phyloP scores from a whole-genome alignment of 2,329 filamentous ascomycete genomes.

The Elsinoe necatrix region DNA sequence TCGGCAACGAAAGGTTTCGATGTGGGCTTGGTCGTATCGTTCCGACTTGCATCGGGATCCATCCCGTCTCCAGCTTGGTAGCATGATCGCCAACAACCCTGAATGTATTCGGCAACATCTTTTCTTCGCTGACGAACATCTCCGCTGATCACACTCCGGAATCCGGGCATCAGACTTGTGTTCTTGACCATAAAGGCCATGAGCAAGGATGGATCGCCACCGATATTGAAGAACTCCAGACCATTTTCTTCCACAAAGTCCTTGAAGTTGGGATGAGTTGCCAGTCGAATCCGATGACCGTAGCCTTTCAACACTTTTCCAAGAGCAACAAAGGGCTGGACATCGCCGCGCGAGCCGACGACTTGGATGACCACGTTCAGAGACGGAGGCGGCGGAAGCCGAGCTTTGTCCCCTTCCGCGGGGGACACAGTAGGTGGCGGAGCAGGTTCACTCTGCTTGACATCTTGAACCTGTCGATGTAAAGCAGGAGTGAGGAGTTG shows the following conservation, averaged over 20 bases:
- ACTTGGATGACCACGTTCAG: conserved; percentile 44
- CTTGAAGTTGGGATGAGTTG: conserved; percentile 43
- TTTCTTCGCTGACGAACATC: conserved; percentile 67
- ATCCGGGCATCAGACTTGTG: conserved; percentile 73
- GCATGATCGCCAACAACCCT: conserved; percentile 80
- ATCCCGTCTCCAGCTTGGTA: conserved; percentile 67
- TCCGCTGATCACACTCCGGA: conserved; percentile 66
- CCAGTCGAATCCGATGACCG: conserved; percentile 40
- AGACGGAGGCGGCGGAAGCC: conserved; percentile 39
- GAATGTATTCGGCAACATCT: conserved; percentile 70
- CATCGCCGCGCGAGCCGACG: conserved; percentile 42
- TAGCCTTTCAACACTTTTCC: conserved; percentile 44
- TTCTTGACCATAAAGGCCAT: conserved; percentile 86
- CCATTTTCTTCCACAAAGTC: conserved; percentile 43
- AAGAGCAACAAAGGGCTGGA: conserved; percentile 43
- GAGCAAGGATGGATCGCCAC: conserved; percentile 41
- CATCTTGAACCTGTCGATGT: conserved; percentile 41
- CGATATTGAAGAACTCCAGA: conserved; percentile 45
- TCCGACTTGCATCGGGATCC: conserved; percentile 42
- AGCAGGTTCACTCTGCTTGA: conserved; percentile 38
- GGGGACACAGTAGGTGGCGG: conserved; percentile 61
- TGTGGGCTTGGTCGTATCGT: conserved; percentile 15
- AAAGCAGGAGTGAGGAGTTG: conserved; percentile 57
- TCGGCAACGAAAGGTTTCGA: conserved; percentile 69
- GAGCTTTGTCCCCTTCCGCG: conserved; percentile 53